Evolutionary conservation across 2,329 filamentous ascomycete genomes (phyloP).

Genomic region (Scedosporium apiospermum): DNA sequence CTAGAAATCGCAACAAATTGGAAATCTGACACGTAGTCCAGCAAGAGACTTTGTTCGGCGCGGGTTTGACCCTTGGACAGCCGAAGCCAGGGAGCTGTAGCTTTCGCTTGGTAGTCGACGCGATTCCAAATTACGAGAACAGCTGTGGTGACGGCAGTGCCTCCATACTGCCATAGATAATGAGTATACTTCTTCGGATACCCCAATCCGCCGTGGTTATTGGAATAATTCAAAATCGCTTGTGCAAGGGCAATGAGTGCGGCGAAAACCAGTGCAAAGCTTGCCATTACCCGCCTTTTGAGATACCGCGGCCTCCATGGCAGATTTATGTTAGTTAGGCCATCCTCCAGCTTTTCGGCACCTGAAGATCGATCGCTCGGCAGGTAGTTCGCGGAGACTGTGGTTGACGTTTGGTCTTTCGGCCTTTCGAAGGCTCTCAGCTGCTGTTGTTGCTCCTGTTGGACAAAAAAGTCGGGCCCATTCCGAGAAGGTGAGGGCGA

Average conservation of each 20-base stretch:
- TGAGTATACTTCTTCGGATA: conserved; percentile 16
- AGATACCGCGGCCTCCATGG: conserved; percentile 27
- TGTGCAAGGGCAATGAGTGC: conserved; percentile 20
- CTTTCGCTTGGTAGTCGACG: conserved; percentile 28
- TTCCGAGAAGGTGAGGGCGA: not conserved
- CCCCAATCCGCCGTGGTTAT: conserved; percentile 19
- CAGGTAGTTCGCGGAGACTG: not conserved
- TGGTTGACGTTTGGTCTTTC: not conserved
- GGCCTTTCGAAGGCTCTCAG: not conserved
- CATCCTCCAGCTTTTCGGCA: conserved; percentile 14
- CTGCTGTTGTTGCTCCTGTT: not conserved
- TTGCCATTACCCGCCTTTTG: conserved; percentile 18
- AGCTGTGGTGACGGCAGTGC: conserved; percentile 21
- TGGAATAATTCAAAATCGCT: conserved; percentile 20
- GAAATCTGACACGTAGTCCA: conserved; percentile 24
- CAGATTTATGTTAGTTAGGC: conserved; percentile 17
- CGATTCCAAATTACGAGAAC: conserved; percentile 24
- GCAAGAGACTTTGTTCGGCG: conserved; percentile 22
- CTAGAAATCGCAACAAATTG: conserved; percentile 18
- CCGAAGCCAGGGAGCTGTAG: conserved; percentile 26
- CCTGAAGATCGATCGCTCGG: conserved; percentile 11
- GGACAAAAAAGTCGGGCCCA: not conserved
- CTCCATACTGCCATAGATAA: conserved; percentile 27
- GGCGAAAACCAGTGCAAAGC: conserved; percentile 20
- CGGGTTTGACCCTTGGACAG: conserved; percentile 19